Percentiles rank a stretch among this genome's conserved stretches.
Evolutionary conservation across 2,329 filamentous ascomycete species (phyloP).

Genomic region (Stemphylium beticola): DNA sequence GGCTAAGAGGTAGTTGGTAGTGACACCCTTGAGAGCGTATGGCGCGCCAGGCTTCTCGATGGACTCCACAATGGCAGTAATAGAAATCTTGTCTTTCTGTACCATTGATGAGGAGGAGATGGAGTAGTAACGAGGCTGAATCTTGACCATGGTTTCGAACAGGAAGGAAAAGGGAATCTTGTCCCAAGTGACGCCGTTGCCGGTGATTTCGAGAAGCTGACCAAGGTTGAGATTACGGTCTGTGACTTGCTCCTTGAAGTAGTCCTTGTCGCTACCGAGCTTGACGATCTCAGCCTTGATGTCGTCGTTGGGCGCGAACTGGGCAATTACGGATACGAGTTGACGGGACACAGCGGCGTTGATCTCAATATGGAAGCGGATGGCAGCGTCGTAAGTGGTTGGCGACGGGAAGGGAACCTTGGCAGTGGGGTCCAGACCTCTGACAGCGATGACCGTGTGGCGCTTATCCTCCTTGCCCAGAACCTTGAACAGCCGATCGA

Average conservation of each 20-base stretch:
- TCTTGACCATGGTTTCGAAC: conserved; percentile 90
- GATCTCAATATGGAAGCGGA: conserved; percentile 96
- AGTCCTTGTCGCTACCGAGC: conserved; percentile 91
- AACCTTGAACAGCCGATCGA: conserved; percentile 84
- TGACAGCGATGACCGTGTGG: conserved; percentile 83
- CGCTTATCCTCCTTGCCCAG: conserved; percentile 79
- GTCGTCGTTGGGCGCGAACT: conserved; percentile 85
- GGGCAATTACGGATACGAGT: conserved; percentile 83
- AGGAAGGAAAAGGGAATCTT: conserved; percentile 92
- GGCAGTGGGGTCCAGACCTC: conserved; percentile 89
- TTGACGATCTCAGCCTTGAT: conserved; percentile 87
- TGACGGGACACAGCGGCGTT: conserved; percentile 95
- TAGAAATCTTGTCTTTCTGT: conserved; percentile 91
- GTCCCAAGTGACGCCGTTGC: conserved; percentile 77
- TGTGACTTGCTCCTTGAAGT: conserved; percentile 86
- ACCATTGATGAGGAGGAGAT: conserved; percentile 96
- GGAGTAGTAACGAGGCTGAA: conserved; percentile 98
- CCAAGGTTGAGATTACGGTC: conserved; percentile 88
- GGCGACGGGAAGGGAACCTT: conserved; percentile 98
- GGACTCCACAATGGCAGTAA: conserved; percentile 93
- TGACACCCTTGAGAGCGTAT: conserved; percentile 87
- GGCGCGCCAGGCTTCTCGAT: conserved; percentile 76
- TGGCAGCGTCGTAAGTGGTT: conserved; percentile 91
- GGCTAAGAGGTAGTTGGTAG: conserved; percentile 94
- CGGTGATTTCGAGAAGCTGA: conserved; percentile 76